Evolutionary conservation across 1,284 basidiomycete species (phyloP), one percentile per base, ranked within the genome.

Genomic region (Abortiporus biennis): DNA sequence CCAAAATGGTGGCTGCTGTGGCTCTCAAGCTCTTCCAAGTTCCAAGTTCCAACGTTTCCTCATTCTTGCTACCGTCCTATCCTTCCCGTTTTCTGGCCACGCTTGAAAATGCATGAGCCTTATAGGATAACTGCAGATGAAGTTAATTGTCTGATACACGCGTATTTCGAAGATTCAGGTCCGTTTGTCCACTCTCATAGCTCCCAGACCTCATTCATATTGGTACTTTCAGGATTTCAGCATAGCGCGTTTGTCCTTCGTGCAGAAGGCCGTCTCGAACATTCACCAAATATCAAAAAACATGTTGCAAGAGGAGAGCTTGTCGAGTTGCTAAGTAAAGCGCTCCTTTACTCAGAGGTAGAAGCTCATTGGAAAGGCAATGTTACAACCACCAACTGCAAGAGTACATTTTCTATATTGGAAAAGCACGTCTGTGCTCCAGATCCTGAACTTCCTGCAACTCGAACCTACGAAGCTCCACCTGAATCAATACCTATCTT

Each of bases 101-200:
- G n/a, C n/a, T n/a, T n/a, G n/a, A n/a, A n/a, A n/a, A 47, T 50
- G 46, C 51, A 40, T 33, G 32, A 25, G 44, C 69, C 74, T 36
- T 72, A 82, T 39, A 67, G 70, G 27, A 83, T 92, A 53, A 79
- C 80, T 31, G 81, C 87, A 31, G 87, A 90, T 55, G 88, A 92
- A 58, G 71, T 92, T 42, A 92, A 92, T 61, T 85, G 81, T 55
- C 74, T 92, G 44, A 80, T 92, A 39, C 80, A 90, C 62, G 72
- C 86, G 1, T 92, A 91, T 59, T 78, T 92, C 46, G 69, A 79
- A 49, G 88, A 92, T 54, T 86, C 84, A 34, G 86, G 86, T 86
- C 51, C 19, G 54, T 46, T 22, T 4, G 5, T 17, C 19, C 25
- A 36, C 23, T 37, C 33, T 30, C 31, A 45, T 49, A 15, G 32